Evolutionary conservation across 805 yeast species (phyloP).

Genomic region (Candida silvicultrix): DNA sequence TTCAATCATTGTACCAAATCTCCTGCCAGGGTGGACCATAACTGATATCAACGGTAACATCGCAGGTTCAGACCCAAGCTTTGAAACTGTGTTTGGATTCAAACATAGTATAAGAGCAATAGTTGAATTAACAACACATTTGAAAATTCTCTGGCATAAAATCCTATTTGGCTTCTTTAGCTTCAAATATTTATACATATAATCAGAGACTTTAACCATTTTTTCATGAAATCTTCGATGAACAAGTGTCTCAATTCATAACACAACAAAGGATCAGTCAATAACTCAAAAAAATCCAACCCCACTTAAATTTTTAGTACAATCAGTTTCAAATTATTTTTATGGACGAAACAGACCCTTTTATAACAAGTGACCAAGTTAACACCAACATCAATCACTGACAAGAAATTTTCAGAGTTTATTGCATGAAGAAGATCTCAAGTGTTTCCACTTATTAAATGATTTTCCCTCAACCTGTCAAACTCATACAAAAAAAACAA

Average conservation of each 20-base stretch:
- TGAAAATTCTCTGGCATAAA: slow-evolving; percentile 30
- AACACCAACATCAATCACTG: no score
- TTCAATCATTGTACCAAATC: slow-evolving; percentile 42
- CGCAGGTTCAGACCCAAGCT: slow-evolving; percentile 35
- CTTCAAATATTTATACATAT: background rate
- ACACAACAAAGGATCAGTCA: background rate
- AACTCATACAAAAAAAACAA: no score
- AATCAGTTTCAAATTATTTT: no score
- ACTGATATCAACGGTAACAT: slow-evolving; percentile 40
- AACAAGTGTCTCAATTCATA: no score
- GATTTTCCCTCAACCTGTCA: no score
- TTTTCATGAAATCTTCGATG: background rate
- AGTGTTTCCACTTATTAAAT: no score
- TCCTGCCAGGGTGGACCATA: slow-evolving; percentile 43
- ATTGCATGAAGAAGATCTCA: no score
- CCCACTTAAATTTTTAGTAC: no score
- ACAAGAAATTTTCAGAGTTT: no score
- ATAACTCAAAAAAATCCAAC: no score
- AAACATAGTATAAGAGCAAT: slow-evolving; percentile 36
- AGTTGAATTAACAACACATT: slow-evolving; percentile 32
- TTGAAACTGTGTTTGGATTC: slow-evolving; percentile 27
- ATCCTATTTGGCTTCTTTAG: slow-evolving; percentile 17
- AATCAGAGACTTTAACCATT: background rate
- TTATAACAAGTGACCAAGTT: no score
- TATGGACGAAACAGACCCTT: no score